A percentile compares a stretch with the other conserved stretches of the same genome.
phyloP scores from a whole-genome alignment of 176 grass and related monocot genomes.

The Luzula sylvatica region DNA sequence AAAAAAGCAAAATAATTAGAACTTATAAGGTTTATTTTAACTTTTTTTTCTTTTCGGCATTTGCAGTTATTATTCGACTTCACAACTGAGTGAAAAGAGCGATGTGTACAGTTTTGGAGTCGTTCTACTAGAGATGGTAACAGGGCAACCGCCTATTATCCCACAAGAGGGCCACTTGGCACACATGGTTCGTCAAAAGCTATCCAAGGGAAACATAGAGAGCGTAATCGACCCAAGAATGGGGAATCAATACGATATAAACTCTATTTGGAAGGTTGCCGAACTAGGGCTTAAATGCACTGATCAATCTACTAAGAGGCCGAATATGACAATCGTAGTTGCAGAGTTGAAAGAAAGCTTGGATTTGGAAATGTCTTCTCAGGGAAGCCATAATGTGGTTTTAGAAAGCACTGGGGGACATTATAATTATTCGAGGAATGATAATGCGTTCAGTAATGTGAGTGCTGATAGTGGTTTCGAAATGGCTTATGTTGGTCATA shows the following conservation, averaged over 20 bases:
- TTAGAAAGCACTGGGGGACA: no score
- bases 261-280: slow-evolving; percentile 1
- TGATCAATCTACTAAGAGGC: not conserved
- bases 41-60: no score
- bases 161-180: not conserved
- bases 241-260: not conserved
- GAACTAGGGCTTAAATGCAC: slow-evolving; percentile 2
- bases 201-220: not conserved
- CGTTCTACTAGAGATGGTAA: no score
- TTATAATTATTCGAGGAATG: no score
- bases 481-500: no score
- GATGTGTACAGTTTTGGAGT: slow-evolving; percentile 8
- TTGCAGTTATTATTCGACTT: not conserved
- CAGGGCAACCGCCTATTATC: not conserved
- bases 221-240: not conserved
- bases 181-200: not conserved
- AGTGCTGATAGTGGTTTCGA: no score
- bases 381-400: not conserved
- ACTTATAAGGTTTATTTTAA: no score
- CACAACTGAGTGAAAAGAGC: not conserved
- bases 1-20: no score
- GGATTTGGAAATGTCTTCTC: not conserved
- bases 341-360: not conserved
- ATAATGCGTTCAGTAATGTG: no score
- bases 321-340: not conserved